A percentile compares a stretch with the other conserved stretches of the same genome.
These are phyloP conservation scores for Mycena metata DNA, from an alignment of 768 basidiomycete genomes.

Conservation along the genomic window DNA sequence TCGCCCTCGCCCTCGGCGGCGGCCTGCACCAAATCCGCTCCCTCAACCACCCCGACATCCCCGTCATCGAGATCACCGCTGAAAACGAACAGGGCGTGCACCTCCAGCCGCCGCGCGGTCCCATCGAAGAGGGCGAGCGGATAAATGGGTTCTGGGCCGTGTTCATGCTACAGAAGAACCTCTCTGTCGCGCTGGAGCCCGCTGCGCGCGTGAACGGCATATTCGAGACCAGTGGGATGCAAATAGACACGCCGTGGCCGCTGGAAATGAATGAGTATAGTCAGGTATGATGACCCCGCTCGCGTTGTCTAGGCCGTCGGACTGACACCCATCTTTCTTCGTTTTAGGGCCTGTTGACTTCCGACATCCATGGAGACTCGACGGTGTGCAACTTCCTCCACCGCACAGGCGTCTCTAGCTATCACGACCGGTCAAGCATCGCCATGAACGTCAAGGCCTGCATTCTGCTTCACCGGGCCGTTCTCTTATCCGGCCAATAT, in stretches of 20 bases:
- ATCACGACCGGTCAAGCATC: conserved; percentile 50
- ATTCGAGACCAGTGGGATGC: conserved; percentile 41
- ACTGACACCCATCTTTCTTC: conserved; percentile 27
- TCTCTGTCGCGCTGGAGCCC: conserved; percentile 48
- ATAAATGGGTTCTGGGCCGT: conserved; percentile 61
- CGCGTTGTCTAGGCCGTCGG: neutral
- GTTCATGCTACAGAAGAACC: conserved; percentile 52
- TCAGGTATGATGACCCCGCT: neutral
- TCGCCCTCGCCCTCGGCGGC: conserved; percentile 45
- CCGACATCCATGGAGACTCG: conserved; percentile 58
- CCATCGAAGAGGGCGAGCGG: conserved; percentile 75
- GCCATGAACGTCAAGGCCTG: conserved; percentile 67
- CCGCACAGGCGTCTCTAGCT: conserved; percentile 47
- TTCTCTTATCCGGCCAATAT: conserved; percentile 65
- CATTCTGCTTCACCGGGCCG: conserved; percentile 70
- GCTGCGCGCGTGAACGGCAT: conserved; percentile 52
- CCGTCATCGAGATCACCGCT: conserved; percentile 50
- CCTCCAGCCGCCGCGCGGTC: conserved; percentile 56
- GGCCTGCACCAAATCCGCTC: conserved; percentile 35
- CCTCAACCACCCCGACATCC: conserved; percentile 36
- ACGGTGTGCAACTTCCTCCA: conserved; percentile 66
- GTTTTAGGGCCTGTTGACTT: conserved; percentile 58
- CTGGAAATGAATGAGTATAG: conserved; percentile 30
- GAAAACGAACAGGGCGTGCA: conserved; percentile 48
- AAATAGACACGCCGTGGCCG: conserved; percentile 61